phyloP scores from a whole-genome alignment of 139 green algal genomes.

The Axilococcus clingmanii region DNA sequence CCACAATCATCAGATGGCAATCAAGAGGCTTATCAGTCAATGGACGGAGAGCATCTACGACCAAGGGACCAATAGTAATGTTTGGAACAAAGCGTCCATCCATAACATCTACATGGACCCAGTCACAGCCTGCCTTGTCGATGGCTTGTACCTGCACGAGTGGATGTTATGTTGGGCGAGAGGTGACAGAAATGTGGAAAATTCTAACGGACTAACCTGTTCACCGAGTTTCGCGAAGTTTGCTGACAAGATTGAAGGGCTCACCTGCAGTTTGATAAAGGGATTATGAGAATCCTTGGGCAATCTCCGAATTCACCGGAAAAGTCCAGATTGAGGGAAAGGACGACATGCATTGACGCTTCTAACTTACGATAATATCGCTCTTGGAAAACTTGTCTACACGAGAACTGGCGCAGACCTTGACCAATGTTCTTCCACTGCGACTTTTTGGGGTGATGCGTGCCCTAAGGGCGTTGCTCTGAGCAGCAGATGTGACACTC shows the following conservation, averaged over 20 bases:
- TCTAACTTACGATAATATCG: constrained; percentile 46
- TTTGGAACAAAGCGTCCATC: constrained; percentile 91
- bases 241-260: constrained; percentile 90
- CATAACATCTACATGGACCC: constrained; percentile 84
- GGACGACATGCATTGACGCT: not conserved
- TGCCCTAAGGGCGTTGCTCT: not conserved
- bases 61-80: constrained; percentile 97
- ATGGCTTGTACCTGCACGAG: constrained; percentile 75
- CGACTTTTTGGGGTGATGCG: not conserved
- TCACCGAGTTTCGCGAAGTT: constrained; percentile 92
- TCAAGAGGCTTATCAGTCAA: constrained; percentile 93
- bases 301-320: not conserved
- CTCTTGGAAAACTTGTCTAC: constrained; percentile 54
- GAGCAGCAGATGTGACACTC: too few relatives aligned
- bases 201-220: constrained; percentile 47
- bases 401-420: constrained; percentile 28
- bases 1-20: constrained; percentile 93
- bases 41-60: constrained; percentile 92
- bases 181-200: not conserved
- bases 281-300: not conserved
- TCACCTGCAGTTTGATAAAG: constrained; percentile 39
- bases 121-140: constrained; percentile 71
- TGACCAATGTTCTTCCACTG: constrained; percentile 9
- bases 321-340: not conserved
- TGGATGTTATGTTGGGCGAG: not conserved